Evolutionary conservation across 257 asterid genomes (phyloP).

Genomic region (Eustoma russellianum): DNA sequence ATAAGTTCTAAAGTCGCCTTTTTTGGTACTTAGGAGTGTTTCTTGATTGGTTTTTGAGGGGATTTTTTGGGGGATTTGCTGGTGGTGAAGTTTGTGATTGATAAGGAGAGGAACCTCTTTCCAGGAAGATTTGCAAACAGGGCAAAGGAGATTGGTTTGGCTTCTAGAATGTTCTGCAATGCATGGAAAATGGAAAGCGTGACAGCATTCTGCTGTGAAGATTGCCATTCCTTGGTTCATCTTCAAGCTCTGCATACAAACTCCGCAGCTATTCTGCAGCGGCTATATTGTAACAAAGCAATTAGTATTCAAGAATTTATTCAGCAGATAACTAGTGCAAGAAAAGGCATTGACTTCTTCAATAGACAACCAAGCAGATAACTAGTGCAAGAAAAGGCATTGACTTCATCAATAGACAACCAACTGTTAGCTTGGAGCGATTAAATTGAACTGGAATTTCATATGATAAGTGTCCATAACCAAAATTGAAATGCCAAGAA

Average conservation of each 20-base stretch:
- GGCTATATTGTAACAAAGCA: not conserved
- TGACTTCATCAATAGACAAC: too few species aligned
- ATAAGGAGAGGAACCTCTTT: slow-evolving; percentile 68
- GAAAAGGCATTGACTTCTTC: too few species aligned
- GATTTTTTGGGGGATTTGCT: not conserved
- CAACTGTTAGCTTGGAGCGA: too few species aligned
- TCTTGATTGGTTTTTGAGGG: slow-evolving; percentile 8
- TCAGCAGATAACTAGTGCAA: too few species aligned
- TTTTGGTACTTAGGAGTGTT: not conserved
- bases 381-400: too few species aligned
- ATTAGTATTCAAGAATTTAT: not conserved
- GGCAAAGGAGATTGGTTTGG: slow-evolving; percentile 50
- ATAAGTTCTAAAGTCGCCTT: slow-evolving; percentile 14
- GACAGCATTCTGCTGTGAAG: slow-evolving; percentile 89
- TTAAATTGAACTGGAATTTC: too few species aligned
- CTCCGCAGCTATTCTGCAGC: slow-evolving; percentile 76
- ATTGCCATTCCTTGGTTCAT: slow-evolving; percentile 74
- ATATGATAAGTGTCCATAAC: too few species aligned
- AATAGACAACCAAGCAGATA: too few species aligned
- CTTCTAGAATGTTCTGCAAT: slow-evolving; percentile 49
- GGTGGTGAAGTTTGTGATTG: slow-evolving; percentile 28
- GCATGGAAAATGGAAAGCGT: slow-evolving; percentile 81
- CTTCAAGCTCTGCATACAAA: slow-evolving; percentile 73
- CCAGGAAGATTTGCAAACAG: slow-evolving; percentile 68
- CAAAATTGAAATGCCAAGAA: too few species aligned